Evolutionary conservation across 805 yeast species (phyloP), one percentile per base, ranked within the genome.

Genomic region (Starmerella powellii): DNA sequence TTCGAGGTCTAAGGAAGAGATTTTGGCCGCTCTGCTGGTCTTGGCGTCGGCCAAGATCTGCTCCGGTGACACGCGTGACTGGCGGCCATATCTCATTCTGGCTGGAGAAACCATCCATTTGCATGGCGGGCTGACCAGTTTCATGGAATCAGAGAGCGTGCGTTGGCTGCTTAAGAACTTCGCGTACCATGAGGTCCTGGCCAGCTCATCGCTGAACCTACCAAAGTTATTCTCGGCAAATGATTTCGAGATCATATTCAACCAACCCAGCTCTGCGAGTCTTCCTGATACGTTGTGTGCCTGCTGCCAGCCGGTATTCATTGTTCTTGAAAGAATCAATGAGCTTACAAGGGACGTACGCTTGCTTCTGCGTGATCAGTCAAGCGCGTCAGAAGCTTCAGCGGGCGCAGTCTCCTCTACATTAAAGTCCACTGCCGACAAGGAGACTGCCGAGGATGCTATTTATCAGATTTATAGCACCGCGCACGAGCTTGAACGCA

Each of bases 1-100:
- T 38, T 40, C 46, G 44, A 15, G 31, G 38, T 39, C 51, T 19
- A 54, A 50, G 24, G 44, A 45, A 59, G 39, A 63, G 52, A 69
- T 78, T 45, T 56, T 82, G 34, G 87, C 93, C 1, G 72, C 78
- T 15, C 64, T 79, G 40, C 60, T 82, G 47, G 73, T 83, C 39
- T 64, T 82, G 38, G 73, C 81, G 50, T 84, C 80, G n/a, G 87
- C 83, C 1, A 86, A 81, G 55, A 80, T 83, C 40, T 82, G 88
- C 60, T 71, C 76, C 49, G 94, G 94, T 6, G 93, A 83, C 57
- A 84, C 80, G 28, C 68, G 68, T 29, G 73, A 76, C 54, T 83
- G 94, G 94, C 71, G 79, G 2, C 66, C 72, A 21, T 73, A 78
- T 52, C 63, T 83, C 43, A 68, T 69, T 32, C 70, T 75, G 68